Percentiles rank a stretch among this genome's conserved stretches.
phyloP scores from a whole-genome alignment of 768 basidiomycete species.

The Termitomyces bulborhizus region DNA sequence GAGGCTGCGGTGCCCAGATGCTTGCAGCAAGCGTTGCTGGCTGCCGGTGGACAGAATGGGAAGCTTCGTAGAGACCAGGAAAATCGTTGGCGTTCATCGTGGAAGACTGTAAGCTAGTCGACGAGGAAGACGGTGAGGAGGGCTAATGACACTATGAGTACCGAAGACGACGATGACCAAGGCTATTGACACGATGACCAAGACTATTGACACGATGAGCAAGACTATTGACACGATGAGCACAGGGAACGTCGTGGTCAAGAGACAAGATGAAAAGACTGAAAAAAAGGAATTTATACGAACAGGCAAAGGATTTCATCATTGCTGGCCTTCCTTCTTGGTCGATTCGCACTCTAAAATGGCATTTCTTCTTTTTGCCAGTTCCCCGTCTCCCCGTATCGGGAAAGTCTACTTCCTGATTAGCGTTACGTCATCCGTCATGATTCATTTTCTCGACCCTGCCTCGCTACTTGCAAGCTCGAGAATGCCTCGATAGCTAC shows the following conservation, averaged over 20 bases:
- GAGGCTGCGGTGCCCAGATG: constrained; percentile 83
- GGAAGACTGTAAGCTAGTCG: background rate
- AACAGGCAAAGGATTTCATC: background rate
- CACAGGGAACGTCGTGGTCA: constrained; percentile 29
- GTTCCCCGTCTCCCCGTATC: background rate
- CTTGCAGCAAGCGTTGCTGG: constrained; percentile 42
- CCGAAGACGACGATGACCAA: no score
- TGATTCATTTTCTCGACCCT: no score
- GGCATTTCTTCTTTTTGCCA: background rate
- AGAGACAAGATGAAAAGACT: constrained; percentile 29
- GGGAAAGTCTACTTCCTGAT: background rate
- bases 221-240: background rate
- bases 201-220: background rate
- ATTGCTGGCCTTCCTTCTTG: constrained; percentile 2
- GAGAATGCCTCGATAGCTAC: background rate
- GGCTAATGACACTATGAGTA: no score
- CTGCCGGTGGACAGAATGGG: constrained; percentile 27
- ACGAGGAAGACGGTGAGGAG: background rate
- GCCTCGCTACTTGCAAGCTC: background rate
- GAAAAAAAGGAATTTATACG: constrained; percentile 25
- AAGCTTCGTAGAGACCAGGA: constrained; percentile 31
- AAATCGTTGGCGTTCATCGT: constrained; percentile 23
- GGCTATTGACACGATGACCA: no score
- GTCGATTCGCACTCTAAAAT: constrained; percentile 15
- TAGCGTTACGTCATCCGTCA: background rate